Evolutionary conservation across 495 filamentous ascomycete species (phyloP), one percentile per base, ranked within the genome.

Genomic region (Penicillium antarcticum): DNA sequence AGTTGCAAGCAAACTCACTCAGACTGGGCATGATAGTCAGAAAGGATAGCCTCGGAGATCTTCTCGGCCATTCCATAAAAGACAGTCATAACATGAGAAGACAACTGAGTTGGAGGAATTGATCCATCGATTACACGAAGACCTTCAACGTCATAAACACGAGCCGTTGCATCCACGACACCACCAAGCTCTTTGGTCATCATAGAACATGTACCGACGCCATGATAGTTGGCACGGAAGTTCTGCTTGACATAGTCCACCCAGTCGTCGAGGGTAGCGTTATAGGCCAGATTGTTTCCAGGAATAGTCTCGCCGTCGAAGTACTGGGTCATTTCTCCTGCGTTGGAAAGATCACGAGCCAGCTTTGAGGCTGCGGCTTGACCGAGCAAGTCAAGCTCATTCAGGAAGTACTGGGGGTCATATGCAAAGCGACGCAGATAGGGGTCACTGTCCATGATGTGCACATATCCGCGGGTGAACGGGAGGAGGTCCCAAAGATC

Each of bases 381-480:
- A 17, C 82, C 60, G 10, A 76, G 76, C 6, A 60, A 37, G 48
- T 84, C 80, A 0, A 72, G 65, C 18, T 68, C 70, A 33, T 78
- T 61, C n/a, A 66, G 61, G n/a, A 85, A 69, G 67, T 65, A 83
- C 43, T 67, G 65, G 0, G 74, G 73, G 49, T 80, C 68, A 51
- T 76, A 71, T 0, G 82, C 74, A 44, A 73, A 51, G 1, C 76
- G 80, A 4, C 46, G 51, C 41, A 72, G 66, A 12, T 53, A 51
- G 1, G 71, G 77, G 47, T 72, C 61, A 13, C 58, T 49, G 5
- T 59, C 65, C 1, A 56, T 48, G 55, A 85, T 75, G 13, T 72
- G 74, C 2, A 81, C 70, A 38, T 61, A 79, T n/a, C 82, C 82
- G 6, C 79, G 69, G 0, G 79, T 82, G 9, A 74, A 65, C 1